Conservation (phyloP, 164 flowering plant species). For the Liquidambar formosana region DNA sequence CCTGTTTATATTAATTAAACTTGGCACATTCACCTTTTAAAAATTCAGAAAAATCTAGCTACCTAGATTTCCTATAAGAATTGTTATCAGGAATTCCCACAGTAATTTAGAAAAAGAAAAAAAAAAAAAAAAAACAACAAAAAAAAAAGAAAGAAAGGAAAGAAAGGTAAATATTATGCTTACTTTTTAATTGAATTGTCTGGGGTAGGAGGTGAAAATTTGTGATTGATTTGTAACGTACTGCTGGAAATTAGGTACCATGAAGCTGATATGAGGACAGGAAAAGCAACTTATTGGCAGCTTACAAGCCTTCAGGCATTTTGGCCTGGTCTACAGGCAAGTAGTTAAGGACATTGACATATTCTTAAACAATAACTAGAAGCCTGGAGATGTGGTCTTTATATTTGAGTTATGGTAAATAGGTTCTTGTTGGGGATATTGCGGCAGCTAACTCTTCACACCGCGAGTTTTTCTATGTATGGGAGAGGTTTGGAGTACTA, state of each 20-base stretch:
- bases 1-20: too few species aligned
- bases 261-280: constrained; percentile 99
- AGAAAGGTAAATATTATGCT: neutral
- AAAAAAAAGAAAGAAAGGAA: too few species aligned
- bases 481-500: constrained; percentile 91
- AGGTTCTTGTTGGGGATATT: constrained; percentile 97
- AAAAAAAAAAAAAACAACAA: neutral
- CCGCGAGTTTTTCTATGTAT: constrained; percentile 84
- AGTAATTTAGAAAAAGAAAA: neutral
- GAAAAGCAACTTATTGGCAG: constrained; percentile 97
- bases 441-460: constrained; percentile 92
- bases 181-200: neutral
- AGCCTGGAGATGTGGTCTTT: constrained; percentile 10
- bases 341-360: constrained; percentile 18
- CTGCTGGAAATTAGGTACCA: constrained; percentile 68
- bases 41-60: too few species aligned
- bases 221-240: neutral
- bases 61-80: too few species aligned
- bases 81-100: too few species aligned
- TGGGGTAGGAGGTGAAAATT: neutral
- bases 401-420: constrained; percentile 16
- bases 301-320: constrained; percentile 99
- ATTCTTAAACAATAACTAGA: neutral
- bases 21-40: too few species aligned
- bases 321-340: constrained; percentile 99